phyloP scores from a whole-genome alignment of 208 protist genomes.

The Crithidia mellificae region DNA sequence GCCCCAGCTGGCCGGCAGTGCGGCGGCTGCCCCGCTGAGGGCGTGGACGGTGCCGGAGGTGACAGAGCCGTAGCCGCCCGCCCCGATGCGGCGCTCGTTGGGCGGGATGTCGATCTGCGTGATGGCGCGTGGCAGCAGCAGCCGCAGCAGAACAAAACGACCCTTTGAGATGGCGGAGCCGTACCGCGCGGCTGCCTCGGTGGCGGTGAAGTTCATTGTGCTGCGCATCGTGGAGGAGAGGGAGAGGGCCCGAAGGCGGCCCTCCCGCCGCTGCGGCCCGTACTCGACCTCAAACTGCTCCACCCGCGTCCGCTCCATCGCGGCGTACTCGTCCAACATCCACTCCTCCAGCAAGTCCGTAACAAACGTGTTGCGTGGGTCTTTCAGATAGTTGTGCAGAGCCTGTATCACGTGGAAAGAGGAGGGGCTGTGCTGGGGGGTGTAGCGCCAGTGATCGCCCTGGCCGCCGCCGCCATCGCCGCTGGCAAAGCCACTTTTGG shows the following conservation, averaged over 20 bases:
- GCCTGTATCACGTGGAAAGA: slow-evolving; percentile 49
- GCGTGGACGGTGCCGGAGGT: slow-evolving; percentile 29
- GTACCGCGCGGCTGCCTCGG: background rate
- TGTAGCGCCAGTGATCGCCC: slow-evolving; percentile 29
- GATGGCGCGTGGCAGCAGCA: slow-evolving; percentile 52
- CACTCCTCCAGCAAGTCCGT: slow-evolving; percentile 41
- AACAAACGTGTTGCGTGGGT: slow-evolving; percentile 31
- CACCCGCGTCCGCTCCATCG: slow-evolving; percentile 17
- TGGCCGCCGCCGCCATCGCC: background rate
- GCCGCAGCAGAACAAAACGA: slow-evolving; percentile 58
- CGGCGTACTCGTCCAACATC: slow-evolving; percentile 39
- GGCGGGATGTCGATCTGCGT: slow-evolving; percentile 22
- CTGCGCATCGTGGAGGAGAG: slow-evolving; percentile 11
- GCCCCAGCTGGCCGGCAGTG: slow-evolving; percentile 25
- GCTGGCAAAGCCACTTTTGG: slow-evolving; percentile 3
- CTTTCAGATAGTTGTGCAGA: slow-evolving; percentile 47
- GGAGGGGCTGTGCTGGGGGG: slow-evolving; percentile 41
- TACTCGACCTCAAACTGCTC: slow-evolving; percentile 26
- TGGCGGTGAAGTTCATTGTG: slow-evolving; percentile 6
- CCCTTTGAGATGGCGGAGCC: slow-evolving; percentile 36
- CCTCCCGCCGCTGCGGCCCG: background rate
- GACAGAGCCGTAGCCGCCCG: slow-evolving; percentile 78
- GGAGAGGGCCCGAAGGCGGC: slow-evolving; percentile 1
- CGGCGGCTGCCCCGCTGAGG: background rate
- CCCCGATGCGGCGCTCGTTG: slow-evolving; percentile 52